Evolutionary conservation across 2,329 filamentous ascomycete genomes (phyloP), one percentile per base, ranked within the genome.

Genomic region (Endoconidiophora laricicola): DNA sequence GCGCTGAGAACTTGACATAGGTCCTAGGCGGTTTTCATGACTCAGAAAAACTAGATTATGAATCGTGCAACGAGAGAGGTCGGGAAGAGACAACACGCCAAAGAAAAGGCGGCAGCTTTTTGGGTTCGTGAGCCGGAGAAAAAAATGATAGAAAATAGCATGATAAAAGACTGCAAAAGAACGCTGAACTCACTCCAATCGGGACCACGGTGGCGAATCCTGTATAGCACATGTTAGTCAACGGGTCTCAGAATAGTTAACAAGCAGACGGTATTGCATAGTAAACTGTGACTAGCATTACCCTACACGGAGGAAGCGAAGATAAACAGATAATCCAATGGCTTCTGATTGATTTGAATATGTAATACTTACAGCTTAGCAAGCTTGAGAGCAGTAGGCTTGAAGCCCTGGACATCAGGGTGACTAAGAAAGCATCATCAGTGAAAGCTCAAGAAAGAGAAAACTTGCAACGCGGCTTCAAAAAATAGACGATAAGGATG

Each of bases 331-430:
- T 12, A n/a, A 6, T 5, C 41, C 41, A 43, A 12, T 43, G 24
- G 41, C 18, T 43, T 22, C 20, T 43, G 6, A 18, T 24, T 3
- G 18, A 20, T 22, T 22, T 16, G 12, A 42, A 41, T 44, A 37
- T 4, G 12, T 42, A 18, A 49, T 45, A 77, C 84, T 67, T 77
- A 94, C 86, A 86, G 83, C 76, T 95, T 95, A 58, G 87, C 81
- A 71, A 96, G 83, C 69, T 83, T 83, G 67, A 96, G 74, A 62
- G 90, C 90, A 55, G 83, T 90, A 47, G 90, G 83, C 79, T 95
- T 95, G 75, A 96, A 96, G 63, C 87, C 88, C 63, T 85, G 80
- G 61, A 95, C 86, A 77, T 95, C 85, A 56, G 90, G 88, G 65
- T 96, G 88, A 71, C 78, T 79, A 56, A 57, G 23, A 44, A 36